phyloP scores from a whole-genome alignment of 805 yeast genomes.

The Trichomonascus vanleenenianus region DNA sequence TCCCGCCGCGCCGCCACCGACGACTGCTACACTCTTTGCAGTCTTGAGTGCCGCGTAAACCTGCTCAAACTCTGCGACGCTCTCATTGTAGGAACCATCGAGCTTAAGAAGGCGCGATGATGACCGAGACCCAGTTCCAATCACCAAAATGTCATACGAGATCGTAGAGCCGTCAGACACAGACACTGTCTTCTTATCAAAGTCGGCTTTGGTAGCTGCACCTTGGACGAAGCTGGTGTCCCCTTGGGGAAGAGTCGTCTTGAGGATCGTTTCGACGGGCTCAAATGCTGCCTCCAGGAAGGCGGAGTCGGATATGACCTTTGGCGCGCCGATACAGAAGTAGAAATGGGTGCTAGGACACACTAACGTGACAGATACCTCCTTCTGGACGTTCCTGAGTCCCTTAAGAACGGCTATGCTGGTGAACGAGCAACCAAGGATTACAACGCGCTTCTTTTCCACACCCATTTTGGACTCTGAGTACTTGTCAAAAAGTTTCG shows the following conservation, averaged over 20 bases:
- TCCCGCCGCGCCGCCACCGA: constrained; percentile 50
- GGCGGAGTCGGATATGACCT: constrained; percentile 13
- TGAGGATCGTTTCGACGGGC: neutral
- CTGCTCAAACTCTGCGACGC: constrained; percentile 5
- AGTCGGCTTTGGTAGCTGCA: constrained; percentile 9
- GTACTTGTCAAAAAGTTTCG: no score
- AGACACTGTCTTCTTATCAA: constrained; percentile 9
- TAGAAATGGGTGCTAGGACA: constrained; percentile 10
- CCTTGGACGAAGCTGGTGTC: constrained; percentile 12
- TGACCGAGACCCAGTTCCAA: constrained; percentile 18
- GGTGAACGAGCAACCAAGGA: constrained; percentile 6
- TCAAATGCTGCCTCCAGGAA: neutral
- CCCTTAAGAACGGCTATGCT: neutral
- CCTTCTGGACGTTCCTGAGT: neutral
- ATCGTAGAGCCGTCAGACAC: constrained; percentile 2
- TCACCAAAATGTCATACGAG: constrained; percentile 13
- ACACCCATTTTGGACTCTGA: no score
- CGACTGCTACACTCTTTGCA: constrained; percentile 35
- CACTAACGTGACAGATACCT: constrained; percentile 8
- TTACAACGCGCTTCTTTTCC: neutral
- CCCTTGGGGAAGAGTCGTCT: neutral
- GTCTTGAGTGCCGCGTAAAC: constrained; percentile 24
- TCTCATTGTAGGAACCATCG: constrained; percentile 3
- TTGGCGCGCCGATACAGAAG: constrained; percentile 12
- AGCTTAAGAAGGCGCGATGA: constrained; percentile 11